Conservation (phyloP, 176 grass and related monocot species). For the Hordeum vulgare region DNA sequence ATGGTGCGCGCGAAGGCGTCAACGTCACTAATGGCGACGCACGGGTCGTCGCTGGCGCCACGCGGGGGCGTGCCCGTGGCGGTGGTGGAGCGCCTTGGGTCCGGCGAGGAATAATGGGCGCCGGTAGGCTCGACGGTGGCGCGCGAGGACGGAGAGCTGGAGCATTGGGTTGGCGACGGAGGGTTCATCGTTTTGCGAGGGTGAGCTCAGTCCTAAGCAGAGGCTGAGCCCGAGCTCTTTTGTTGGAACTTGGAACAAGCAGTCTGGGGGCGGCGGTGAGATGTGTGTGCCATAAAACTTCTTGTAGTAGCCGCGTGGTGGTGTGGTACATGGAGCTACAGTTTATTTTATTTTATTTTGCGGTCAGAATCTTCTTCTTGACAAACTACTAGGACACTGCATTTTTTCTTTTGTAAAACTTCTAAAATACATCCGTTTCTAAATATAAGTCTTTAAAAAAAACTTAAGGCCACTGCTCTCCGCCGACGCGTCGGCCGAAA, state of each 20-base stretch:
- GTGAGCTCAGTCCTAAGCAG: background rate
- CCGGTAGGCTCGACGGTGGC: background rate
- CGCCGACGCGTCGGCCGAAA: no score
- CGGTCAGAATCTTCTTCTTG: no score
- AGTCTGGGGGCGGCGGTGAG: background rate
- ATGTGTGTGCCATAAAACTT: slow-evolving; percentile 17
- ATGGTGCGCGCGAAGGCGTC: slow-evolving; percentile 75
- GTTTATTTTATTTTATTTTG: no score
- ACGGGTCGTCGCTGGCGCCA: slow-evolving; percentile 26
- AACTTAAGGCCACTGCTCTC: no score
- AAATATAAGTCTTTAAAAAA: no score
- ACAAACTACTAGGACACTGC: no score
- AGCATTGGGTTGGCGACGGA: background rate
- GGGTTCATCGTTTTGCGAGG: slow-evolving; percentile 2
- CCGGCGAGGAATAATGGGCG: slow-evolving; percentile 14
- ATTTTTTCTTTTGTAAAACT: no score
- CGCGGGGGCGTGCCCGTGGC: background rate
- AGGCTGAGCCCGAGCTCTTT: background rate
- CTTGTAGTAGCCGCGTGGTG: slow-evolving; percentile 14
- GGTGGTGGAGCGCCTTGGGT: background rate
- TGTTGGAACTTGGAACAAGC: background rate
- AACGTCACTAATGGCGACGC: slow-evolving; percentile 47
- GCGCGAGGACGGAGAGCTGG: background rate
- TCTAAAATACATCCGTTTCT: no score
- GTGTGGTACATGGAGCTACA: no score